Conservation (phyloP, 176 grass and related monocot species). For the Avena atlantica region DNA sequence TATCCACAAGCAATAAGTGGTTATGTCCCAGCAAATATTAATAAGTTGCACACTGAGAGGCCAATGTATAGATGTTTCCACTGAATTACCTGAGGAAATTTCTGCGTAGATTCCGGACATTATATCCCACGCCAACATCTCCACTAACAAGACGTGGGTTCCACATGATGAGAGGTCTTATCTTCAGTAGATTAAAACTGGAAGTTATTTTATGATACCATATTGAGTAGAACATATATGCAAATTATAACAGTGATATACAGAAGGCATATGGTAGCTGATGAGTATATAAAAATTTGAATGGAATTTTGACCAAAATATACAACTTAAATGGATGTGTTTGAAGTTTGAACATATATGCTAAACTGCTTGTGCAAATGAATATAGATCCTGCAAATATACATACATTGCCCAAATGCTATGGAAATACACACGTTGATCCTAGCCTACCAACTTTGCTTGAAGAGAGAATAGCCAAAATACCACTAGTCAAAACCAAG, state of each 20-base stretch:
- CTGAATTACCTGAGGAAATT: constrained; percentile 79
- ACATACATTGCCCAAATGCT: background rate
- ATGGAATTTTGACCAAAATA: background rate
- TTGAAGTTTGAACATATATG: background rate
- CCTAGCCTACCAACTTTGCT: constrained; percentile 25
- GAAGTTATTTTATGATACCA: constrained; percentile 44
- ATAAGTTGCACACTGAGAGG: constrained; percentile 18
- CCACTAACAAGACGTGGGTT: constrained; percentile 93
- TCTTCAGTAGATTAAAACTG: constrained; percentile 68
- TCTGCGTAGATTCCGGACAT: constrained; percentile 83
- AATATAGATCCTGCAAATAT: constrained; percentile 1
- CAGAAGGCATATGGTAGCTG: constrained; percentile 1
- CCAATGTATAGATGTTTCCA: constrained; percentile 5
- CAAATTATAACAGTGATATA: background rate
- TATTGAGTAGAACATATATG: background rate
- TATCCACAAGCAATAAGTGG: background rate
- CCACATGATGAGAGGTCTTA: constrained; percentile 95
- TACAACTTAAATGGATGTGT: background rate
- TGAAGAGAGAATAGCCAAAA: too few relatives aligned
- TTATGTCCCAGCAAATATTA: background rate
- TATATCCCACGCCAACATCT: constrained; percentile 97
- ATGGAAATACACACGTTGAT: background rate
- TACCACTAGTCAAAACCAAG: too few relatives aligned
- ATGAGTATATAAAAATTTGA: background rate
- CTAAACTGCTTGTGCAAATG: constrained; percentile 17